phyloP scores from a whole-genome alignment of 148 eudicot species.

The Nepenthes mirabilis region DNA sequence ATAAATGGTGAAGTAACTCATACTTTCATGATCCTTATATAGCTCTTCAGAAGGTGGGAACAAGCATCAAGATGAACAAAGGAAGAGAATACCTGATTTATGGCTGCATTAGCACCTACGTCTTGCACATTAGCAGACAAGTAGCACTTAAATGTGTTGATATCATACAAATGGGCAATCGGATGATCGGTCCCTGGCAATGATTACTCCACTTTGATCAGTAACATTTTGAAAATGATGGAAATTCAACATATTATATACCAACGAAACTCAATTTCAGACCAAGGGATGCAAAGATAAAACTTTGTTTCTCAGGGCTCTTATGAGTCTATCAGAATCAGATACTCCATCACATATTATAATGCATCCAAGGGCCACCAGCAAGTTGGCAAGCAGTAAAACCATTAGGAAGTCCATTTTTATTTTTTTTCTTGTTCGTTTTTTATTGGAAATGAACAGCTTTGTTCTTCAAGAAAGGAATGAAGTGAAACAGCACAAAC shows the following conservation, averaged over 20 bases:
- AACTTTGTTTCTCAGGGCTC: no score
- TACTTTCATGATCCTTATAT: slow-evolving; percentile 1
- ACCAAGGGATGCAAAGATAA: not conserved
- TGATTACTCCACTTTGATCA: slow-evolving; percentile 4
- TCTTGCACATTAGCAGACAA: slow-evolving; percentile 54
- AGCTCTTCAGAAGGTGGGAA: not conserved
- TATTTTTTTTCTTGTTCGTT: no score
- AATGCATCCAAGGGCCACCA: no score
- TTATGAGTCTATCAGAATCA: no score
- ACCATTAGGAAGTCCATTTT: no score
- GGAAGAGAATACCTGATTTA: slow-evolving; percentile 51
- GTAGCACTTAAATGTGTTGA: slow-evolving; percentile 79
- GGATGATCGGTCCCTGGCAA: slow-evolving; percentile 81
- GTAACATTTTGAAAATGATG: slow-evolving; percentile 1
- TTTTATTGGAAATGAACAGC: no score
- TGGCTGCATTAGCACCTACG: slow-evolving; percentile 44
- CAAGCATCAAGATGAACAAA: not conserved
- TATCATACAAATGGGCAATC: slow-evolving; percentile 72
- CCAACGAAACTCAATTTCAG: not conserved
- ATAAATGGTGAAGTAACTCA: not conserved
- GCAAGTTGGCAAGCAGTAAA: no score
- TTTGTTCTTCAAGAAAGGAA: no score
- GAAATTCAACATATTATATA: slow-evolving; percentile 3
- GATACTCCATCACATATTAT: no score
- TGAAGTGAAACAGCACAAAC: no score